phyloP scores from a whole-genome alignment of 768 basidiomycete species.

The Suillus ampliporus region DNA sequence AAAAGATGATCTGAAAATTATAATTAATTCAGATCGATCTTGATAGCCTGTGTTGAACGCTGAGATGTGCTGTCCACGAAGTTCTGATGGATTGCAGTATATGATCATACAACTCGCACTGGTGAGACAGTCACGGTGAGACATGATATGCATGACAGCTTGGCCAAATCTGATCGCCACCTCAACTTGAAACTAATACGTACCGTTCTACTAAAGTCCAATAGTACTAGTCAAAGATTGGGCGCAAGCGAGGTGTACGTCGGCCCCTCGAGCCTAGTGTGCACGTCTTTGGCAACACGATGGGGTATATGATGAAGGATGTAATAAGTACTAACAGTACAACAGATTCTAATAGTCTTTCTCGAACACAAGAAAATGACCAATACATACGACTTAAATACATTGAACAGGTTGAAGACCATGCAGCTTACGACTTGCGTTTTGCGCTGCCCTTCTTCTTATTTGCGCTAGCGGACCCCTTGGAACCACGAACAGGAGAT shows the following conservation, averaged over 20 bases:
- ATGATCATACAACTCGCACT: no score
- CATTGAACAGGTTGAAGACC: neutral
- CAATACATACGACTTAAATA: constrained; percentile 10
- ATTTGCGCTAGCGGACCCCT: neutral
- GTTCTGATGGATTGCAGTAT: no score
- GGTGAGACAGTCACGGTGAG: no score
- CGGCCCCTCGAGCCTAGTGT: neutral
- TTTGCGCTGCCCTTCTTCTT: constrained; percentile 9
- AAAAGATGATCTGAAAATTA: neutral
- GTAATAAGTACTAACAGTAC: neutral
- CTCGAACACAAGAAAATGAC: neutral
- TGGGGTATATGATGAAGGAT: constrained; percentile 1
- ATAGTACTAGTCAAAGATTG: no score
- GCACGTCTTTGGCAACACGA: no score
- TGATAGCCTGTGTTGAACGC: no score
- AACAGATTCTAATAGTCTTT: neutral
- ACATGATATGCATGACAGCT: no score
- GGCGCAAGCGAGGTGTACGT: no score
- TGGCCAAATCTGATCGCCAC: no score
- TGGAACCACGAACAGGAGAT: constrained; percentile 6
- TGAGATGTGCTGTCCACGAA: no score
- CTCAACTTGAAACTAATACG: no score
- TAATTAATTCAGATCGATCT: neutral
- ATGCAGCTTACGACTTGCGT: neutral
- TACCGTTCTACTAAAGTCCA: no score